phyloP scores from a whole-genome alignment of 495 filamentous ascomycete genomes.

The Penicillium arizonense region DNA sequence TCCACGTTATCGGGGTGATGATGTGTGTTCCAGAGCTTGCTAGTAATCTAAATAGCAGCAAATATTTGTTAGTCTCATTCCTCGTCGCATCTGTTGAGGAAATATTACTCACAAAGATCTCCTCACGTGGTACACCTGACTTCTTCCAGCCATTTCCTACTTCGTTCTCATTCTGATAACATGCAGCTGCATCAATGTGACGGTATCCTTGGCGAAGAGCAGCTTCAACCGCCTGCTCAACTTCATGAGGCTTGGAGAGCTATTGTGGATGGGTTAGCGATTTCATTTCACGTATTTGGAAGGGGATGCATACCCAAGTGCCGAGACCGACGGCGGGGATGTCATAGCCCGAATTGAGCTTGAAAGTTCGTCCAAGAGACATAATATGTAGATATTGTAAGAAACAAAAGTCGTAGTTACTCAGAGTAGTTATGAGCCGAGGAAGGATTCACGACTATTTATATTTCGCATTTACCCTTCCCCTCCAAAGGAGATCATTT shows the following conservation, averaged over 20 bases:
- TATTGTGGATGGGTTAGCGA: conserved; percentile 14
- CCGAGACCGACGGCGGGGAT: conserved; percentile 38
- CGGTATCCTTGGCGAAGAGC: conserved; percentile 50
- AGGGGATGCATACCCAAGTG: conserved; percentile 26
- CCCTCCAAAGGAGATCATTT: conserved; percentile 7
- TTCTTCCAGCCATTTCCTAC: conserved; percentile 44
- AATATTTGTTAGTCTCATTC: background rate
- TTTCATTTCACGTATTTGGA: background rate
- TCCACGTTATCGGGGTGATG: conserved; percentile 41
- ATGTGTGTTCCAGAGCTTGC: conserved; percentile 47
- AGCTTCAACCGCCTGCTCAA: conserved; percentile 46
- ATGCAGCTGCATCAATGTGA: conserved; percentile 39
- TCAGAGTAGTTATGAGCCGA: background rate
- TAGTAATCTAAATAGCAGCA: conserved; percentile 25
- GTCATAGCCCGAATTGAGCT: conserved; percentile 39
- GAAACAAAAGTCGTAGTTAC: background rate
- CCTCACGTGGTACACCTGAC: conserved; percentile 37
- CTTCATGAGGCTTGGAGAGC: conserved; percentile 48
- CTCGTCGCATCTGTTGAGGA: background rate
- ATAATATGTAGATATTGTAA: conserved; percentile 15
- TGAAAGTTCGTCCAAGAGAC: conserved; percentile 39
- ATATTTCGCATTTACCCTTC: conserved; percentile 11
- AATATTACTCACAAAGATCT: conserved; percentile 38
- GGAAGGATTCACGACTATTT: conserved; percentile 3
- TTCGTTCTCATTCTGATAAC: conserved; percentile 43